Base-by-base conservation (phyloP, 768 basidiomycete species). In the Gymnopilus dilepis region DNA sequence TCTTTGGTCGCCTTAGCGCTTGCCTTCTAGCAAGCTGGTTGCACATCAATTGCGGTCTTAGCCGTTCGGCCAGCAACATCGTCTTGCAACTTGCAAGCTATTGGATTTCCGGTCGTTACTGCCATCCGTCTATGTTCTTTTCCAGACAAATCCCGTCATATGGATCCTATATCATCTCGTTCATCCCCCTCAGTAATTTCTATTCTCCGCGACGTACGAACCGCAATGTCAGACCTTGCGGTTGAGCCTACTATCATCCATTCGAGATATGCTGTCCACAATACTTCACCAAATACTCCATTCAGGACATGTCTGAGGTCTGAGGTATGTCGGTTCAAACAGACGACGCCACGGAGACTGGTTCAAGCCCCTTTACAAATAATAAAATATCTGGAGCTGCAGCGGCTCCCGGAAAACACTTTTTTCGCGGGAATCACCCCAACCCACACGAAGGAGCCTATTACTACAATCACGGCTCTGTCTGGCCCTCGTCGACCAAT, bases 361-460 rank as follows among this genome's bases (percentile, higher is more conserved):
- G 72, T 73, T 69, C 57, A 73, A 73, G n/a, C 34, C 72, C 72
- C 12, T 65, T 70, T 31, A 62, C 61, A 41, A 73, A 73, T n/a
- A n/a, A n/a, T 60, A 71, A 73, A 56, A 67, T 66, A 40, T 56
- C 68, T 15, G 72, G 70, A 22, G 69, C 67, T 24, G 2, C 43
- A 0, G 56, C 50, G 3, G 19, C 55, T 60, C 0, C 61, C 59
- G 0, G 58, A 66, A 54, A 66, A 66, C 31, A 52, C 54, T 2
- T 66, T 57, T 24, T 48, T 66, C 51, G 65, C 61, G 28, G 69
- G 64, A 5, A 69, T 72, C 34, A 72, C 67, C 3, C 70, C 70
- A 12, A 66, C 65, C 19, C 70, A 67, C 1, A 47, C 52, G 31
- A 69, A 69, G 58, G 69, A 68, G n/a, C 52, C 38, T 4, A 45